These are phyloP conservation scores for Lachancea lanzarotensis DNA, from an alignment of 805 yeast genomes.

Conservation along the genomic window DNA sequence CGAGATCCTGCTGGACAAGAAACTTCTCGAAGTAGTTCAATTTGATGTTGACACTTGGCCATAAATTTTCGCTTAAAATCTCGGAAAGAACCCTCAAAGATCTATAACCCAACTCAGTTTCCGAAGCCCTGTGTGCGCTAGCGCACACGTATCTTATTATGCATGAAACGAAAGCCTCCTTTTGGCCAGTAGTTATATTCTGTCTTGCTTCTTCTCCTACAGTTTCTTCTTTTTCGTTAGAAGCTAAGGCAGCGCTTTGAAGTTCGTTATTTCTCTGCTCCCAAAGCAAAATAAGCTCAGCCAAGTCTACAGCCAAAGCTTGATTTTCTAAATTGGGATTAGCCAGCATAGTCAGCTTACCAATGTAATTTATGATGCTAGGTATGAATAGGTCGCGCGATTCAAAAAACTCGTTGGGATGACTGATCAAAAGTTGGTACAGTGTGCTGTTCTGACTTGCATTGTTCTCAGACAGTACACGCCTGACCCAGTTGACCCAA, in stretches of 20 bases:
- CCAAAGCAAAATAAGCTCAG: slow-evolving; percentile 82
- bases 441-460: slow-evolving; percentile 81
- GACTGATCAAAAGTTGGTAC: slow-evolving; percentile 81
- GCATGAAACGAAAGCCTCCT: slow-evolving; percentile 87
- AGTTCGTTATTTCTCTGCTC: slow-evolving; percentile 46
- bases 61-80: slow-evolving; percentile 61
- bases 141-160: slow-evolving; percentile 83
- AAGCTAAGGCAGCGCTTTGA: neutral
- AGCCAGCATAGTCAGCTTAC: slow-evolving; percentile 72
- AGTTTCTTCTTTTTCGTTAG: neutral
- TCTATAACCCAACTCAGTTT: slow-evolving; percentile 71
- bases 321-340: slow-evolving; percentile 79
- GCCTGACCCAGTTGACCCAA: slow-evolving; percentile 94
- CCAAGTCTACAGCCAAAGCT: slow-evolving; percentile 78
- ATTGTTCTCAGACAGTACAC: slow-evolving; percentile 84
- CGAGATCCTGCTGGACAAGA: slow-evolving; percentile 68
- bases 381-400: slow-evolving; percentile 87
- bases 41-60: slow-evolving; percentile 89
- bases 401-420: slow-evolving; percentile 74
- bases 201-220: neutral
- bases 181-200: slow-evolving; percentile 40
- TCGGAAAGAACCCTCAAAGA: slow-evolving; percentile 74
- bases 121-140: slow-evolving; percentile 77
- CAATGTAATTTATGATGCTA: slow-evolving; percentile 86
- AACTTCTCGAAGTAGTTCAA: slow-evolving; percentile 84